Evolutionary conservation across 2,329 filamentous ascomycete species (phyloP).

Genomic region (Massarina eburnea): DNA sequence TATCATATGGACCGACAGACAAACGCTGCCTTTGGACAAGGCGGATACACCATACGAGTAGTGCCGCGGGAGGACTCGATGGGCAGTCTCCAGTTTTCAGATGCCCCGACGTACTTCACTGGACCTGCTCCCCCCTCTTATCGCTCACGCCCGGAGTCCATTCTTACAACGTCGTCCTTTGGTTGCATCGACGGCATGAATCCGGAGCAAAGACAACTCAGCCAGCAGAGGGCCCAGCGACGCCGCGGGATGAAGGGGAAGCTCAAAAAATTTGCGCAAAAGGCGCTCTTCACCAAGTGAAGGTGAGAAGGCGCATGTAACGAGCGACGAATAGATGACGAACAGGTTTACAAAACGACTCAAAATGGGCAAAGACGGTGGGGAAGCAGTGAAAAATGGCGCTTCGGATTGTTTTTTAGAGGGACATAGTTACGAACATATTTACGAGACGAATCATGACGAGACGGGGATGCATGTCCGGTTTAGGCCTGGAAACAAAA

Average conservation of each 20-base stretch:
- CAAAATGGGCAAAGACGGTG: background rate
- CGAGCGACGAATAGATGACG: background rate
- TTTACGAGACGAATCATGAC: no score
- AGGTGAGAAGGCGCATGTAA: background rate
- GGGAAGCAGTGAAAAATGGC: background rate
- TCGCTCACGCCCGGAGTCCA: slow-evolving; percentile 32
- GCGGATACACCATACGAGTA: slow-evolving; percentile 11
- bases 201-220: slow-evolving; percentile 25
- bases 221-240: slow-evolving; percentile 24
- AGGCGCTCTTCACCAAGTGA: slow-evolving; percentile 16
- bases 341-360: background rate
- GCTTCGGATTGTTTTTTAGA: background rate
- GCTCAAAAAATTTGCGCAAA: slow-evolving; percentile 31
- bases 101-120: slow-evolving; percentile 36
- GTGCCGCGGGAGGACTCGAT: slow-evolving; percentile 30
- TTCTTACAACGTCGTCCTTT: slow-evolving; percentile 37
- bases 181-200: slow-evolving; percentile 40
- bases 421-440: background rate
- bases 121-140: slow-evolving; percentile 38
- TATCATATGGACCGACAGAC: slow-evolving; percentile 17
- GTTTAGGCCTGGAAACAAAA: no score
- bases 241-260: slow-evolving; percentile 27
- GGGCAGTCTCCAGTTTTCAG: slow-evolving; percentile 28
- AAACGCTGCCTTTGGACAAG: slow-evolving; percentile 15
- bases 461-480: no score